Evolutionary conservation across 2,329 filamentous ascomycete species (phyloP).

Genomic region (Thelonectria olida): DNA sequence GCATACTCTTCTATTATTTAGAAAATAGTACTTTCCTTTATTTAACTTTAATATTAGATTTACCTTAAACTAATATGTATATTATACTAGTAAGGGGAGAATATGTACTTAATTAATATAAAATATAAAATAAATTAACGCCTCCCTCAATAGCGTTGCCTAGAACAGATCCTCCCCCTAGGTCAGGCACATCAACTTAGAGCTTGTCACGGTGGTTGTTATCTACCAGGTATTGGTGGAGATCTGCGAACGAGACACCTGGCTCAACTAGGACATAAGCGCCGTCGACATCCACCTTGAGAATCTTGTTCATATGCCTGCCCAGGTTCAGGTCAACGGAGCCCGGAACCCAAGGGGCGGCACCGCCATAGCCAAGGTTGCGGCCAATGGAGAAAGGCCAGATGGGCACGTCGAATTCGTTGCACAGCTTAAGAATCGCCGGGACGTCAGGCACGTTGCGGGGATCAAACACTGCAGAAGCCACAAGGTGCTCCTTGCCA

Average conservation of each 20-base stretch:
- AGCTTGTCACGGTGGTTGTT: conserved; percentile 16
- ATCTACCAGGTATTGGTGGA: conserved; percentile 12
- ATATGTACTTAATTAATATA: too few relatives aligned
- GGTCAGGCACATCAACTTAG: conserved; percentile 24
- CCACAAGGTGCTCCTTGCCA: conserved; percentile 23
- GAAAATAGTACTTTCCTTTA: too few relatives aligned
- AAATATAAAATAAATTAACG: too few relatives aligned
- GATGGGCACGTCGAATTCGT: conserved; percentile 27
- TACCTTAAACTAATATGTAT: too few relatives aligned
- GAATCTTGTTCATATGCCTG: conserved; percentile 20
- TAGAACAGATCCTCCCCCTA: conserved; percentile 27
- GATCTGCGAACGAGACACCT: conserved; percentile 13
- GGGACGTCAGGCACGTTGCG: conserved; percentile 29
- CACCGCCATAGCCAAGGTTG: conserved; percentile 14
- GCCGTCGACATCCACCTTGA: conserved; percentile 16
- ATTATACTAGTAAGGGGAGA: too few relatives aligned
- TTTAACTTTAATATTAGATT: too few relatives aligned
- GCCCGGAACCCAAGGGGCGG: conserved; percentile 12
- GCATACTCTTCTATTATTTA: too few relatives aligned
- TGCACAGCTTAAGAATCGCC: conserved; percentile 11
- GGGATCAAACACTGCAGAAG: conserved; percentile 25
- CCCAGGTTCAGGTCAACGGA: conserved; percentile 6
- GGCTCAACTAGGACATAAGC: conserved; percentile 19
- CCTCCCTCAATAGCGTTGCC: conserved; percentile 29
- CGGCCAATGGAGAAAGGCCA: conserved; percentile 34